A percentile compares a stretch with the other conserved stretches of the same genome.
Evolutionary conservation across 2,329 filamentous ascomycete genomes (phyloP).

Genomic region (Byssoonygena ceratinophila): DNA sequence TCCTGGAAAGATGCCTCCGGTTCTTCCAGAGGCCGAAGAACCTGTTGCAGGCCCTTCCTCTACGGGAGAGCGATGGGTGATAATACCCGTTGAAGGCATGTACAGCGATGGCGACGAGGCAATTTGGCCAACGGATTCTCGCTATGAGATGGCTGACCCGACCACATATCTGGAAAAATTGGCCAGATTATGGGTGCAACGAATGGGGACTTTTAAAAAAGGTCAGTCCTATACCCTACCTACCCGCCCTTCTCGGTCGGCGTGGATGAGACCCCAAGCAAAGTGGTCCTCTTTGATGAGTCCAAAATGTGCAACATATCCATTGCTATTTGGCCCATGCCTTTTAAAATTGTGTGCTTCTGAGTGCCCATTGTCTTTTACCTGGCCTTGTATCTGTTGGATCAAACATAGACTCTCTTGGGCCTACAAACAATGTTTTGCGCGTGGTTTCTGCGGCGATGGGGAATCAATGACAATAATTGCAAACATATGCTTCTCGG

Average conservation of each 20-base stretch:
- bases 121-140: constrained; percentile 29
- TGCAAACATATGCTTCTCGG: background rate
- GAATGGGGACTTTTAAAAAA: constrained; percentile 29
- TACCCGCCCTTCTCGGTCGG: background rate
- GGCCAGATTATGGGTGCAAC: constrained; percentile 40
- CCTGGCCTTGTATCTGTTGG: background rate
- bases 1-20: background rate
- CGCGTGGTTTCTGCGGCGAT: background rate
- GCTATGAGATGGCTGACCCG: constrained; percentile 28
- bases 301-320: background rate
- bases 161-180: constrained; percentile 40
- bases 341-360: background rate
- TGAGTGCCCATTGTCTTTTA: background rate
- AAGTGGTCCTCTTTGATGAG: background rate
- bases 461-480: background rate
- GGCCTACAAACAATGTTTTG: background rate
- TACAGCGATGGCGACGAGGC: constrained; percentile 32
- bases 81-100: constrained; percentile 27
- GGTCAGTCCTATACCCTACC: constrained; percentile 25
- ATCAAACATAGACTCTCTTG: background rate
- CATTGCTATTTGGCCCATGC: background rate
- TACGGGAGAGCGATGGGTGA: background rate
- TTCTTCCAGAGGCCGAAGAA: background rate
- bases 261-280: background rate
- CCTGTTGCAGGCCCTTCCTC: background rate